Conservation (phyloP, 1,284 basidiomycete genomes). For the Microbotryum violaceum region DNA sequence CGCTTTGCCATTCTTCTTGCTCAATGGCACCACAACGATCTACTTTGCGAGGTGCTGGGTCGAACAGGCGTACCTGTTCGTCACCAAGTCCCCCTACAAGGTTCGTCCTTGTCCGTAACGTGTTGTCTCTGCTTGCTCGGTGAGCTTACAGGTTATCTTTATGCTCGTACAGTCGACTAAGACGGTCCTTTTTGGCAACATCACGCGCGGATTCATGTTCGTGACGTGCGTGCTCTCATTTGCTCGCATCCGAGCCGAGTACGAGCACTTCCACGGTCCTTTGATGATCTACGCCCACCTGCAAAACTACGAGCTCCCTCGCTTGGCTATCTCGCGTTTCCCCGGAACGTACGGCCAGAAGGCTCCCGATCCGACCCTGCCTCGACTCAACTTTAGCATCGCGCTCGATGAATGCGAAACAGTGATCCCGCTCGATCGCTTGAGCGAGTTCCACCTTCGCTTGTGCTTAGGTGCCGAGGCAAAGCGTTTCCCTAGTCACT, state of each 20-base stretch:
- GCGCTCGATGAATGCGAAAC: slow-evolving; percentile 47
- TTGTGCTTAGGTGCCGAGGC: slow-evolving; percentile 92
- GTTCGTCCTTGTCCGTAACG: slow-evolving; percentile 46
- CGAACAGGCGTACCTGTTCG: slow-evolving; percentile 62
- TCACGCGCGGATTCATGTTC: slow-evolving; percentile 63
- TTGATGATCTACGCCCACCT: slow-evolving; percentile 65
- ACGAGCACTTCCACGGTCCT: slow-evolving; percentile 85
- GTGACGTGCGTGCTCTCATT: slow-evolving; percentile 62
- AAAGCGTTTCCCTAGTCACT: slow-evolving; percentile 88
- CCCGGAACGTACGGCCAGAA: slow-evolving; percentile 20
- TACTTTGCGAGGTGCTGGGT: slow-evolving; percentile 78
- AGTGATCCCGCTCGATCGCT: slow-evolving; percentile 60
- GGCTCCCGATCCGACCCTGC: slow-evolving; percentile 23
- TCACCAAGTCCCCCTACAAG: slow-evolving; percentile 73
- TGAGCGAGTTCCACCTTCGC: slow-evolving; percentile 64
- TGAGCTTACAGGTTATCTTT: background rate
- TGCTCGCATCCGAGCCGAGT: slow-evolving; percentile 69
- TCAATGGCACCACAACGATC: slow-evolving; percentile 82
- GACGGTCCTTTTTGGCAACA: slow-evolving; percentile 63
- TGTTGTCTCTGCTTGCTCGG: too few relatives aligned
- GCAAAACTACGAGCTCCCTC: slow-evolving; percentile 70
- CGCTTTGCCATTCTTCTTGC: slow-evolving; percentile 80
- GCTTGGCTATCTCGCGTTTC: slow-evolving; percentile 61
- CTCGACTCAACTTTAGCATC: slow-evolving; percentile 18
- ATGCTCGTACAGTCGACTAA: slow-evolving; percentile 59